Conservation (phyloP, 257 asterid genomes). For the Craterostigma plantagineum region DNA sequence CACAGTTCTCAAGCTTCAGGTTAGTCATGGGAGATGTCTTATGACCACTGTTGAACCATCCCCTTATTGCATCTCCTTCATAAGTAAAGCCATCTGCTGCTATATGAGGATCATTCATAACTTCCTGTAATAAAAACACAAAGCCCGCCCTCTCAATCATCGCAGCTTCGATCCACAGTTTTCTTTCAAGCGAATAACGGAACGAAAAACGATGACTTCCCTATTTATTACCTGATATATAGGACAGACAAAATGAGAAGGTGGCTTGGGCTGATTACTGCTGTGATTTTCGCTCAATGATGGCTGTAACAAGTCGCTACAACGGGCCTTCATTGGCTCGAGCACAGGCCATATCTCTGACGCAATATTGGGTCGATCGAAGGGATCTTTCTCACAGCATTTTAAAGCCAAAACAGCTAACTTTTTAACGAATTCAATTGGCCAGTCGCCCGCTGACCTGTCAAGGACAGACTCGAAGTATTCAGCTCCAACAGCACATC, state of each 20-base stretch:
- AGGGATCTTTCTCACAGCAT: conserved; percentile 40
- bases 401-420: conserved; percentile 46
- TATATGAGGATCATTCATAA: conserved; percentile 75
- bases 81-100: conserved; percentile 94
- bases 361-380: conserved; percentile 43
- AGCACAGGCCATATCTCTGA: conserved; percentile 40
- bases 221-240: conserved; percentile 71
- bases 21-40: conserved; percentile 91
- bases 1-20: conserved; percentile 56
- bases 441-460: conserved; percentile 86
- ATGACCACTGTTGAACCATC: conserved; percentile 85
- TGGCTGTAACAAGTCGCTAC: conserved; percentile 13
- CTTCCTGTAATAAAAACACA: conserved; percentile 34
- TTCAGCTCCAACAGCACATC: conserved; percentile 51
- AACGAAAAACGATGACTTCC: no score
- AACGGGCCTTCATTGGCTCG: conserved; percentile 38
- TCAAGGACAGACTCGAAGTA: conserved; percentile 35
- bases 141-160: no score
- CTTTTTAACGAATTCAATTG: conserved; percentile 25
- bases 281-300: conserved; percentile 15
- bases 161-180: no score
- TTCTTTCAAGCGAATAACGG: no score
- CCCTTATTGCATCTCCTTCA: conserved; percentile 76
- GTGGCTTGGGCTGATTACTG: conserved; percentile 30
- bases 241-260: conserved; percentile 78